These are phyloP conservation scores for Elasticomyces elasticus DNA, from an alignment of 495 filamentous ascomycete genomes.

Conservation along the genomic window DNA sequence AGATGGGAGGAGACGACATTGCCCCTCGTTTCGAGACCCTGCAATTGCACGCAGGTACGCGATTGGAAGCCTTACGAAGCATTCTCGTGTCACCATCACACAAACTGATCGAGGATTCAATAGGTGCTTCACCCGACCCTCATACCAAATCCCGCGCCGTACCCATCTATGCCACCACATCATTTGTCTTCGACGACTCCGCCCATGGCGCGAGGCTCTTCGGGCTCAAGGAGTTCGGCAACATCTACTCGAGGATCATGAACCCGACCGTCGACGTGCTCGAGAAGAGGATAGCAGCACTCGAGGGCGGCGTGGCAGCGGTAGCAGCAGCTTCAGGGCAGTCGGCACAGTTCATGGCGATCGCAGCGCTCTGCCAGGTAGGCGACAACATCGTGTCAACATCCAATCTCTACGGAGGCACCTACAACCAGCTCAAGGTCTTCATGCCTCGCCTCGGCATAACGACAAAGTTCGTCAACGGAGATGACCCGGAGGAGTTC, in stretches of 20 bases:
- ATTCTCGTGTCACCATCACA: neutral
- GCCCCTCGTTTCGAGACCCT: conserved; percentile 72
- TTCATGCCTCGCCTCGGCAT: conserved; percentile 80
- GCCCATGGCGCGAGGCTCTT: conserved; percentile 94
- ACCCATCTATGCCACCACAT: conserved; percentile 92
- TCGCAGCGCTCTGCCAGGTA: conserved; percentile 67
- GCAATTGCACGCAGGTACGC: conserved; percentile 89
- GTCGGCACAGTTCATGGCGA: conserved; percentile 87
- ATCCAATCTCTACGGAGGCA: conserved; percentile 89
- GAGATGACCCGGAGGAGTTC: conserved; percentile 76
- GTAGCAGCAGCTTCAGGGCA: conserved; percentile 86
- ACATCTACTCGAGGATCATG: conserved; percentile 98
- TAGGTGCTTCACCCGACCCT: conserved; percentile 59
- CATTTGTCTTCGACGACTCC: conserved; percentile 90
- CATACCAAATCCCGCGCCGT: conserved; percentile 84
- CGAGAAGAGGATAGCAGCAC: conserved; percentile 90
- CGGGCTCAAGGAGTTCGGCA: conserved; percentile 94
- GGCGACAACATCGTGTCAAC: conserved; percentile 96
- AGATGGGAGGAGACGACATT: conserved; percentile 21
- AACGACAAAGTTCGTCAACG: conserved; percentile 77
- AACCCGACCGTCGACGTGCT: conserved; percentile 98
- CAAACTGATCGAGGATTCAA: neutral
- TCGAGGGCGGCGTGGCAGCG: conserved; percentile 89
- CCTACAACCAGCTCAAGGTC: conserved; percentile 98
- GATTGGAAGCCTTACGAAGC: no score